Conservation (phyloP, 1,139 yeast genomes). For the Candida sp. region DNA sequence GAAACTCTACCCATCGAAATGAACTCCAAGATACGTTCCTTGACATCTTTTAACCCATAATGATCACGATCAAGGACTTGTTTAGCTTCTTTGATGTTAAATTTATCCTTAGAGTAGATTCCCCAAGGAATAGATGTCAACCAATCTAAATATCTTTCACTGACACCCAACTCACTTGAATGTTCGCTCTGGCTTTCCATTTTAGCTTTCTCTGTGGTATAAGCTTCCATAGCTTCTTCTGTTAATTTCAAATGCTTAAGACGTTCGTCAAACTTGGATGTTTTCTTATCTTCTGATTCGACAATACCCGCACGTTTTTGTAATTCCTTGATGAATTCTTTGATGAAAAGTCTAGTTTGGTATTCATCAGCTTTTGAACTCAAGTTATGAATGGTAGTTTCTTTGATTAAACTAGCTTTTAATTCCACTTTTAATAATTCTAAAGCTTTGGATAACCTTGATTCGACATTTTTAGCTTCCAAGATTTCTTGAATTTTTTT, state of each 20-base stretch:
- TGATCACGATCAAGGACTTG: constrained; percentile 73
- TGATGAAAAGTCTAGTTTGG: constrained; percentile 39
- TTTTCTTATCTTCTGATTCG: constrained; percentile 80
- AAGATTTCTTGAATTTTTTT: constrained; percentile 53
- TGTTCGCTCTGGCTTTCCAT: constrained; percentile 55
- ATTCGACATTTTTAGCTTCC: constrained; percentile 68
- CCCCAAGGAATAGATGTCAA: constrained; percentile 96
- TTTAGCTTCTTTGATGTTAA: constrained; percentile 71
- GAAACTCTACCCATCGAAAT: constrained; percentile 79
- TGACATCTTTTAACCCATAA: constrained; percentile 77
- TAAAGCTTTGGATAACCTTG: constrained; percentile 72
- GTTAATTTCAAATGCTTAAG: constrained; percentile 73
- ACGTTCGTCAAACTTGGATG: constrained; percentile 75
- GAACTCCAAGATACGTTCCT: constrained; percentile 76
- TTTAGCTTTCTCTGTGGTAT: constrained; percentile 81
- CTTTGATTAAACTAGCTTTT: constrained; percentile 39
- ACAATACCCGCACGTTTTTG: constrained; percentile 65
- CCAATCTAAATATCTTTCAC: constrained; percentile 88
- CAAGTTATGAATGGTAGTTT: constrained; percentile 37
- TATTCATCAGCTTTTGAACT: constrained; percentile 41
- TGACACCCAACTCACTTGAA: constrained; percentile 85
- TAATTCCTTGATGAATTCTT: constrained; percentile 76
- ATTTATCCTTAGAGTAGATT: constrained; percentile 73
- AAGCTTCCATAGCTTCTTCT: constrained; percentile 78
- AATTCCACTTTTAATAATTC: constrained; percentile 80